Conservation (phyloP, 768 basidiomycete species). For the Pleurotus giganteus region DNA sequence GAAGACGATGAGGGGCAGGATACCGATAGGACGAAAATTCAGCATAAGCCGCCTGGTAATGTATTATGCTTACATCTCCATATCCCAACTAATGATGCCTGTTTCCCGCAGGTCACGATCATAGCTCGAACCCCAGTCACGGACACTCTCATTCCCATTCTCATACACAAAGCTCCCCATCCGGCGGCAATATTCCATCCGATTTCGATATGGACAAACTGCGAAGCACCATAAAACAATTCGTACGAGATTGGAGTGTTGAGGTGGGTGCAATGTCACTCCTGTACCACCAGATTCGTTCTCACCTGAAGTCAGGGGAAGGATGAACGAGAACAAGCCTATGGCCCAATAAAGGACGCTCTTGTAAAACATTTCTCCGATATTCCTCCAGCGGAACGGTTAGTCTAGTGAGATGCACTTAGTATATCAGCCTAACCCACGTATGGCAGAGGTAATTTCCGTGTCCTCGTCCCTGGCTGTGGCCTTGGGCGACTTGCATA, state of each 20-base stretch:
- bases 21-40: not conserved
- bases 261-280: conserved; percentile 46
- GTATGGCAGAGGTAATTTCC: conserved; percentile 46
- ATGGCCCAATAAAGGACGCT: conserved; percentile 78
- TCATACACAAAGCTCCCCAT: conserved; percentile 23
- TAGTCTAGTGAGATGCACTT: conserved; percentile 9
- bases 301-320: conserved; percentile 52
- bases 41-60: conserved; percentile 1
- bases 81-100: not conserved
- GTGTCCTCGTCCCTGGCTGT: conserved; percentile 87
- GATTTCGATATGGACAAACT: conserved; percentile 90
- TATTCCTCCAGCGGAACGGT: conserved; percentile 57
- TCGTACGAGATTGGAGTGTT: conserved; percentile 90
- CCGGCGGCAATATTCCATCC: conserved; percentile 41
- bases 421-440: conserved; percentile 6
- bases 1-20: conserved; percentile 24
- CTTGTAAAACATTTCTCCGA: conserved; percentile 62
- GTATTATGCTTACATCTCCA: conserved; percentile 8
- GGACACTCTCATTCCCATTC: conserved; percentile 27
- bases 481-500: conserved; percentile 87
- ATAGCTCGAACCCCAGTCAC: conserved; percentile 11
- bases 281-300: not conserved
- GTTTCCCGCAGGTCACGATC: not conserved
- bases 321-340: conserved; percentile 74
- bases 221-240: conserved; percentile 87